These are phyloP conservation scores for Rheum nobile DNA, from an alignment of 148 eudicot genomes.

Conservation along the genomic window DNA sequence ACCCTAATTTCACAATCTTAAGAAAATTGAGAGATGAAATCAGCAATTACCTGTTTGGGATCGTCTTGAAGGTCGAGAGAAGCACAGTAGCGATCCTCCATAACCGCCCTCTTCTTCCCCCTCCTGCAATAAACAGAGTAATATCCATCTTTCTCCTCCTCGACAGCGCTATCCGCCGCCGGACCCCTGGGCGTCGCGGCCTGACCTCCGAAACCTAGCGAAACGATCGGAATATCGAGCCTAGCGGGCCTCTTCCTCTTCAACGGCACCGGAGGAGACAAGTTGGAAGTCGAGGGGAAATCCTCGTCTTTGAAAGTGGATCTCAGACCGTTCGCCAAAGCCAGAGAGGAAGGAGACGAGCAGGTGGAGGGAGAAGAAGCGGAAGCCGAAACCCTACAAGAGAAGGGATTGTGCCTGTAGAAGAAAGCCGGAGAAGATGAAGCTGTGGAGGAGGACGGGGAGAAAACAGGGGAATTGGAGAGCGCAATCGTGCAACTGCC, in stretches of 20 bases:
- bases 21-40: neutral
- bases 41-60: conserved; percentile 53
- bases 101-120: conserved; percentile 65
- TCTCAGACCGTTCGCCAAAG: conserved; percentile 17
- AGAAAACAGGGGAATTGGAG: conserved; percentile 61
- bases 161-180: conserved; percentile 24
- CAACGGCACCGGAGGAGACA: conserved; percentile 22
- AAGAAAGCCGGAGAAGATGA: conserved; percentile 21
- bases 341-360: conserved; percentile 17
- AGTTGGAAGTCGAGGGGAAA: conserved; percentile 10
- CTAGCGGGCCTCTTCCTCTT: conserved; percentile 78
- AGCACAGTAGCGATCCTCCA: conserved; percentile 85
- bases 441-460: conserved; percentile 31
- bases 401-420: conserved; percentile 13
- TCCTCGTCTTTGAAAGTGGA: conserved; percentile 14
- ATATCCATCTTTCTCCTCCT: conserved; percentile 58
- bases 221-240: conserved; percentile 48
- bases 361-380: conserved; percentile 13
- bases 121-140: conserved; percentile 71
- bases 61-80: conserved; percentile 33
- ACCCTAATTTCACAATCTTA: neutral
- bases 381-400: conserved; percentile 16
- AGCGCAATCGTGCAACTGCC: conserved; percentile 36
- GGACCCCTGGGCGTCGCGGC: conserved; percentile 17
- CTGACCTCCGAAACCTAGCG: conserved; percentile 18